Base-by-base conservation (phyloP, 331 rosid genomes). In the Quercus phellos region DNA sequence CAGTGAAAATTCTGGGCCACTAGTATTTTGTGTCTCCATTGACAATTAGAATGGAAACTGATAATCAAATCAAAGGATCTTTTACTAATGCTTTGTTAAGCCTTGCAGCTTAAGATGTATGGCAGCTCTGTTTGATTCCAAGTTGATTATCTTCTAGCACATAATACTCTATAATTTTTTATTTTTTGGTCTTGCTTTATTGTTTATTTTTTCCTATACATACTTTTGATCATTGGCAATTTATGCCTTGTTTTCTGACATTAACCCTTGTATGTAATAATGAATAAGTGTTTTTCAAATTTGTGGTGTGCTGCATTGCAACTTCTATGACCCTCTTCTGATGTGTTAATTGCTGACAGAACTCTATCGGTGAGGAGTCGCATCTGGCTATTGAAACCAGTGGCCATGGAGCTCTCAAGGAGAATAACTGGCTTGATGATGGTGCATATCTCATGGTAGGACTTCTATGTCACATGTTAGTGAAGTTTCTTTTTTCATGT, bases 361-460 rank as follows among this genome's bases (percentile, higher is more conserved):
- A 94, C 73, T 88, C 92, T 35, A 13, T 87, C 11, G 92, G 97
- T 0, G 95, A 92, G 89, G 98, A 92, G 72, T 94, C 97, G 26
- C 96, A 94, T 89, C 80, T 94, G 83, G 97, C 98, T 74, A 92
- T 94, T 84, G 98, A 94, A 86, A 94, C 98, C 67, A 94, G 98
- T 84, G 98, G 98, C 35, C 98, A 92, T 81, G 98, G 98, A 80
- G 97, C 98, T 82, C 97, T 94, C 50, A 94, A 92, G 91, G 98
- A 94, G 90, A 94, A 94, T 77, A 90, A 87, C 79, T 94, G 98
- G 97, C 97, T 94, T 79, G 98, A 94, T 58, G 97, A 94, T 81
- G 98, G 98, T 51, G 98, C 98, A 64, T 94, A 92, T 87, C 87
- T 88, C 88, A 94, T 94, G 97, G 98, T 94, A 93, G 73, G 78